phyloP scores from a whole-genome alignment of 1,139 yeast species.

The Nematodospora anomalae region DNA sequence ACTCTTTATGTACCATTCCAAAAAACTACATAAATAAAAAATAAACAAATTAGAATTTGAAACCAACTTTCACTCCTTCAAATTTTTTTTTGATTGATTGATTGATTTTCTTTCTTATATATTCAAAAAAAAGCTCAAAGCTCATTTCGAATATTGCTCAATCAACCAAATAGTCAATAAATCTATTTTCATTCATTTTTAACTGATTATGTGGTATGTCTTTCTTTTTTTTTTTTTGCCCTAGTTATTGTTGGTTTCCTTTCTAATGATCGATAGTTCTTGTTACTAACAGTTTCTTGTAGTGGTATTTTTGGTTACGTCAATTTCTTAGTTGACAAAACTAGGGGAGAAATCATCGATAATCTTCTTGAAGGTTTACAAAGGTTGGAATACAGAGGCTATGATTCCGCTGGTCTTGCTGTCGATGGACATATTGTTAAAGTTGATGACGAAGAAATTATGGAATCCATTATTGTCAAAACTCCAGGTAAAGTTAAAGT shows the following conservation, averaged over 20 bases:
- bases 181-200: too few relatives aligned
- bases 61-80: neutral
- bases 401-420: constrained; percentile 96
- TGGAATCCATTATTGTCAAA: constrained; percentile 54
- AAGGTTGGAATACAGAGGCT: constrained; percentile 95
- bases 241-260: too few relatives aligned
- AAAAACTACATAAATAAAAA: neutral
- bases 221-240: too few relatives aligned
- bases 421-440: constrained; percentile 80
- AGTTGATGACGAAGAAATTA: constrained; percentile 17
- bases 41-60: too few relatives aligned
- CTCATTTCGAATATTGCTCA: too few relatives aligned
- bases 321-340: constrained; percentile 87
- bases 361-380: constrained; percentile 89
- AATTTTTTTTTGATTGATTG: too few relatives aligned
- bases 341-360: constrained; percentile 89
- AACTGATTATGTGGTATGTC: too few relatives aligned
- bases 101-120: too few relatives aligned
- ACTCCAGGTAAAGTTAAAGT: constrained; percentile 90
- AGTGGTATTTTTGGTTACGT: constrained; percentile 98
- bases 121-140: too few relatives aligned
- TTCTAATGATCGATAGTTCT: too few relatives aligned
- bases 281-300: constrained; percentile 20
- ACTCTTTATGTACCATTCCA: neutral
- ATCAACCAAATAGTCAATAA: too few relatives aligned